Conservation (phyloP, 2,329 filamentous ascomycete genomes). For the Ascochyta lentis region DNA sequence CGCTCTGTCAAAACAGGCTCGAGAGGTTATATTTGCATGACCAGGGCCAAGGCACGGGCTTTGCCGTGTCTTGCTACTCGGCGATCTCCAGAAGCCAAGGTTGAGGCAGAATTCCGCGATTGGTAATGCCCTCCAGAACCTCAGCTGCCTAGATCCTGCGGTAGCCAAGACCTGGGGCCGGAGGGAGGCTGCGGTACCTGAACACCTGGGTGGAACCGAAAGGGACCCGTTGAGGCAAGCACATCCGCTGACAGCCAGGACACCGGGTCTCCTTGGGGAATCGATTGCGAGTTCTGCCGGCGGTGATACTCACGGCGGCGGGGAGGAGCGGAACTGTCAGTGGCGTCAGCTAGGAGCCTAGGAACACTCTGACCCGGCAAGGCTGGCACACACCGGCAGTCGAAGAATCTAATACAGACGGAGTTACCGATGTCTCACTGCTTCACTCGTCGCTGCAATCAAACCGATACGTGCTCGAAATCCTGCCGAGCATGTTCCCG, state of each 20-base stretch:
- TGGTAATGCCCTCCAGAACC: conserved; percentile 1
- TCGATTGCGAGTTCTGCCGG: conserved; percentile 5
- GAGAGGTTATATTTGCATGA: not conserved
- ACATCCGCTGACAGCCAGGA: conserved; percentile 4
- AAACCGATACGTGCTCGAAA: conserved; percentile 14
- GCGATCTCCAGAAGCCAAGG: not conserved
- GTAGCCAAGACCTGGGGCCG: conserved; percentile 14
- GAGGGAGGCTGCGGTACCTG: conserved; percentile 2
- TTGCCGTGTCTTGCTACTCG: not conserved
- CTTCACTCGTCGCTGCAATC: conserved; percentile 6
- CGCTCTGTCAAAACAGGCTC: not conserved
- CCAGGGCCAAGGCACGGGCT: not conserved
- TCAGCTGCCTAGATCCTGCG: conserved; percentile 2
- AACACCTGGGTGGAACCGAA: conserved; percentile 10
- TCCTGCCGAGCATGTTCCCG: conserved; percentile 15
- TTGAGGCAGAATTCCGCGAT: not conserved
- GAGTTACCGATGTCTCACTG: conserved; percentile 14
- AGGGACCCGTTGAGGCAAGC: conserved; percentile 1
- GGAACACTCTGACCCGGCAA: conserved; percentile 5
- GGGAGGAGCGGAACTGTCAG: conserved; percentile 16
- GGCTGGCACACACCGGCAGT: conserved; percentile 14
- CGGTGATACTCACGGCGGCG: conserved; percentile 16
- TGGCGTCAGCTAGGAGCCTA: conserved; percentile 6
- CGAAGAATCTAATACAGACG: not conserved
- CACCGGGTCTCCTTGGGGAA: not conserved